phyloP scores from a whole-genome alignment of 2,329 filamentous ascomycete genomes.

The Cladophialophora psammophila region DNA sequence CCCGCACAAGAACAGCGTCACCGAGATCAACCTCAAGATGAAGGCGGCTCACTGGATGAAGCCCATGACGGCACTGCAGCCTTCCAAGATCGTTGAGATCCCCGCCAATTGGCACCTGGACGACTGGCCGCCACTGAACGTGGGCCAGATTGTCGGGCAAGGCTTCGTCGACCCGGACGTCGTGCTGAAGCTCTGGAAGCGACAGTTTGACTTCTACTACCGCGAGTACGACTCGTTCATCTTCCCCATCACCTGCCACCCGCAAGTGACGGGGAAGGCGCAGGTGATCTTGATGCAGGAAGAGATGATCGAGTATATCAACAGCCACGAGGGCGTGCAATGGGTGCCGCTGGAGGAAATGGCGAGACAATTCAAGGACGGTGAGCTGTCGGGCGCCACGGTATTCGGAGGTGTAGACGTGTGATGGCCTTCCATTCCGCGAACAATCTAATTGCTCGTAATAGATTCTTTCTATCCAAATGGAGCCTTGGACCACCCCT shows the following conservation, averaged over 20 bases:
- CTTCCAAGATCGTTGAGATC: constrained; percentile 51
- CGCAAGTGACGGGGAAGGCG: constrained; percentile 57
- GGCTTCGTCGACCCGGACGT: constrained; percentile 45
- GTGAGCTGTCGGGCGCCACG: constrained; percentile 4
- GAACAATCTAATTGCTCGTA: neutral
- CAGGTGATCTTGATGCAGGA: constrained; percentile 58
- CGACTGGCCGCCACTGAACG: constrained; percentile 55
- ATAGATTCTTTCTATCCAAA: neutral
- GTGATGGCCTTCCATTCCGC: neutral
- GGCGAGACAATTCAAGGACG: constrained; percentile 70
- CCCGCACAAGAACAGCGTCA: constrained; percentile 11
- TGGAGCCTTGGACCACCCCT: neutral
- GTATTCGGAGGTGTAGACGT: neutral
- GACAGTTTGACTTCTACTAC: constrained; percentile 57
- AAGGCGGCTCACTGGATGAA: constrained; percentile 26
- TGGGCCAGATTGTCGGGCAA: constrained; percentile 38
- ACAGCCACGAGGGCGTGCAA: constrained; percentile 53
- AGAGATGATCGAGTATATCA: constrained; percentile 56
- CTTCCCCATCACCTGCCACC: constrained; percentile 57
- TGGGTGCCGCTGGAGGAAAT: constrained; percentile 69
- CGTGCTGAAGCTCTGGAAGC: constrained; percentile 55
- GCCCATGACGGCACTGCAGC: constrained; percentile 52
- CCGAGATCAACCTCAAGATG: constrained; percentile 9
- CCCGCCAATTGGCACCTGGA: constrained; percentile 58
- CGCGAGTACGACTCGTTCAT: constrained; percentile 56